These are phyloP conservation scores for Russula abietina DNA, from an alignment of 768 basidiomycete species.

Conservation along the genomic window DNA sequence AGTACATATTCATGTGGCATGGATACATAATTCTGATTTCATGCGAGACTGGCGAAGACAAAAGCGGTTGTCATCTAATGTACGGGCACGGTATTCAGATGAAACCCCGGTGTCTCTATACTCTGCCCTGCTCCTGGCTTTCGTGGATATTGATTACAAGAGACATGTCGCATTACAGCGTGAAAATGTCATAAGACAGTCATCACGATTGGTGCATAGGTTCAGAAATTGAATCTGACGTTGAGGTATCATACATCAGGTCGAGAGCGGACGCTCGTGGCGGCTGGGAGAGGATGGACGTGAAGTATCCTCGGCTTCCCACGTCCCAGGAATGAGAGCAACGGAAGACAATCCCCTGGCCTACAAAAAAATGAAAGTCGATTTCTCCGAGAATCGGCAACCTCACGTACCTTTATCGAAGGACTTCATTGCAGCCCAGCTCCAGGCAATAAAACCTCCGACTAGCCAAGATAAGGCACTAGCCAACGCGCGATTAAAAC, in stretches of 20 bases:
- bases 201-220: neutral
- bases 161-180: neutral
- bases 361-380: conserved; percentile 33
- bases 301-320: conserved; percentile 42
- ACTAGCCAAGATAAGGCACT: conserved; percentile 65
- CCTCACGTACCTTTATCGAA: conserved; percentile 56
- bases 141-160: neutral
- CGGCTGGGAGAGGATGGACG: neutral
- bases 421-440: conserved; percentile 60
- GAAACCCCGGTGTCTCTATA: too few species aligned
- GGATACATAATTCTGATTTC: too few species aligned
- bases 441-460: conserved; percentile 73
- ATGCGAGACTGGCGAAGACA: too few species aligned
- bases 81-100: too few species aligned
- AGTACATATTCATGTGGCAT: too few species aligned
- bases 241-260: neutral
- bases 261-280: neutral
- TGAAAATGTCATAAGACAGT: neutral
- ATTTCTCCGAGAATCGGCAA: neutral
- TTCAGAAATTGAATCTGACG: neutral
- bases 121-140: neutral
- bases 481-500: conserved; percentile 54
- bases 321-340: conserved; percentile 66
- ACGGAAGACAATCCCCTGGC: conserved; percentile 76
- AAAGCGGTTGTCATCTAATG: too few species aligned